A percentile compares a stretch with the other conserved stretches of the same genome.
phyloP scores from a whole-genome alignment of 495 filamentous ascomycete species.

The Trichoderma gamsii region DNA sequence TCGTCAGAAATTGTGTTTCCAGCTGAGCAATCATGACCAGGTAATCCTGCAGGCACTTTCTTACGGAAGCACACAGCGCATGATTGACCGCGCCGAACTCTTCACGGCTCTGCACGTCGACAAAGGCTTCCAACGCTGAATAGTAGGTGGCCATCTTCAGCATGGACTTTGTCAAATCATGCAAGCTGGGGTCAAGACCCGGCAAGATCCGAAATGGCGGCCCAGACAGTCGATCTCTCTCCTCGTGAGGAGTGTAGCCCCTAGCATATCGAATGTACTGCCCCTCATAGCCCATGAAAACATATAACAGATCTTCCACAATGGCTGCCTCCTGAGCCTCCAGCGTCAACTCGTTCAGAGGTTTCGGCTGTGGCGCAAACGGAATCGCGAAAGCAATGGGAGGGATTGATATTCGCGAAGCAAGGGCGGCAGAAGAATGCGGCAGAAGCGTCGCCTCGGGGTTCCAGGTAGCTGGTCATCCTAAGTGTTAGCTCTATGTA shows the following conservation, averaged over 20 bases:
- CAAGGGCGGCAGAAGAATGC: constrained; percentile 83
- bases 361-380: constrained; percentile 59
- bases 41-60: constrained; percentile 88
- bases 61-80: constrained; percentile 85
- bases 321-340: constrained; percentile 80
- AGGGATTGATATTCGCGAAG: constrained; percentile 76
- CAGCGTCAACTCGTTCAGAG: constrained; percentile 64
- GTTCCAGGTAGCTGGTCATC: constrained; percentile 51
- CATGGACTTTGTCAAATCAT: constrained; percentile 81
- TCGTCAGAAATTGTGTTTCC: constrained; percentile 84
- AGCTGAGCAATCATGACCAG: constrained; percentile 86
- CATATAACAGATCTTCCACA: constrained; percentile 84
- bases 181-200: constrained; percentile 84
- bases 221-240: constrained; percentile 79
- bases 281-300: constrained; percentile 98
- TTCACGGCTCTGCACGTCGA: constrained; percentile 86
- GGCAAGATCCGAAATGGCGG: constrained; percentile 72
- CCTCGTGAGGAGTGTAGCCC: constrained; percentile 71
- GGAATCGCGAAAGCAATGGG: constrained; percentile 70
- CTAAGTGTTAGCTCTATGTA: background rate
- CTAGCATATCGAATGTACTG: constrained; percentile 86
- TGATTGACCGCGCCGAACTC: constrained; percentile 97
- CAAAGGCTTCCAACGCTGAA: constrained; percentile 81
- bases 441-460: constrained; percentile 76
- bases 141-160: constrained; percentile 95